Percentiles rank a stretch among this genome's conserved stretches.
phyloP scores from a whole-genome alignment of 2,329 filamentous ascomycete species.

The Cercospora brassicicola region DNA sequence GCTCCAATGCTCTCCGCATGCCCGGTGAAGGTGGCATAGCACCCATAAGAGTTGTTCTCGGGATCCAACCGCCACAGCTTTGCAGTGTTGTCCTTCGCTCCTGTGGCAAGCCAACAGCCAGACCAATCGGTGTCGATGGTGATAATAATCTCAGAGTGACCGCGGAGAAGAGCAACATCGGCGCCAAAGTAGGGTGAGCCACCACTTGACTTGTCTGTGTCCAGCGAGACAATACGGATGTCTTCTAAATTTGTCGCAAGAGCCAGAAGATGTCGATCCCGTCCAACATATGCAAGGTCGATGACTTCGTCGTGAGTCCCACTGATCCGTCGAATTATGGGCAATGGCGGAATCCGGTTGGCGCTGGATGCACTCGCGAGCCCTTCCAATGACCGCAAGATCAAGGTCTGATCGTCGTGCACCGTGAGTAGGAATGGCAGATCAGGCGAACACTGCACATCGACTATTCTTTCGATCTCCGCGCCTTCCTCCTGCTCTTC shows the following conservation, averaged over 20 bases:
- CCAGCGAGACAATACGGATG: slow-evolving; percentile 78
- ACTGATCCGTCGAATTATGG: slow-evolving; percentile 74
- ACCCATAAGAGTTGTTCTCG: slow-evolving; percentile 70
- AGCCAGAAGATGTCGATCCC: slow-evolving; percentile 77
- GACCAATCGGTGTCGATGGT: slow-evolving; percentile 95
- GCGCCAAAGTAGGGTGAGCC: slow-evolving; percentile 72
- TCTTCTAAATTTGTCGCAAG: slow-evolving; percentile 95
- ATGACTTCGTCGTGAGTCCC: slow-evolving; percentile 98
- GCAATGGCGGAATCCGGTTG: slow-evolving; percentile 46
- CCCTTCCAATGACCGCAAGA: slow-evolving; percentile 64
- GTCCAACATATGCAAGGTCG: slow-evolving; percentile 82
- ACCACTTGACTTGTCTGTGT: slow-evolving; percentile 27
- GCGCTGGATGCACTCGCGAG: slow-evolving; percentile 30
- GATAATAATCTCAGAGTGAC: slow-evolving; percentile 94
- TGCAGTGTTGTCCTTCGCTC: slow-evolving; percentile 94
- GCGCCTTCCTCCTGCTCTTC: slow-evolving; percentile 63
- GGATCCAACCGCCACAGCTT: slow-evolving; percentile 86
- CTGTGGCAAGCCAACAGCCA: slow-evolving; percentile 92
- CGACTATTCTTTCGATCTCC: slow-evolving; percentile 68
- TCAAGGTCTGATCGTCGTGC: slow-evolving; percentile 84
- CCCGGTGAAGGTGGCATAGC: slow-evolving; percentile 79
- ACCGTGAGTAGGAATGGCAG: slow-evolving; percentile 75
- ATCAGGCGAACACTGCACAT: slow-evolving; percentile 65
- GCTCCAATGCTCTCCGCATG: slow-evolving; percentile 93
- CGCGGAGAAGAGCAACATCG: slow-evolving; percentile 80